Evolutionary conservation across 2,329 filamentous ascomycete genomes (phyloP).

Genomic region (Calonectria ilicicola): DNA sequence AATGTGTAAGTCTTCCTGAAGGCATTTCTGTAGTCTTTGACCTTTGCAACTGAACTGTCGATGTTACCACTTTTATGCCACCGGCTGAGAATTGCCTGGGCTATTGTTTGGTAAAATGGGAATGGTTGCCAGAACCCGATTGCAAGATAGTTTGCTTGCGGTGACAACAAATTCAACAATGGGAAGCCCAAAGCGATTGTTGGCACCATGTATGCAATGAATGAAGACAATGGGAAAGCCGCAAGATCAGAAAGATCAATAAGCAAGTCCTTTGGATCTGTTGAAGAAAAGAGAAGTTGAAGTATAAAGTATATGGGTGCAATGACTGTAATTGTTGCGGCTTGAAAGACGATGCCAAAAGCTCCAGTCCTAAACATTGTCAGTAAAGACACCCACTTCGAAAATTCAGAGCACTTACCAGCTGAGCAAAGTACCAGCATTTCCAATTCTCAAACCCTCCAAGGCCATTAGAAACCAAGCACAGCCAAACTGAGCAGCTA

Average conservation of each 20-base stretch:
- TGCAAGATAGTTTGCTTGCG: constrained; percentile 11
- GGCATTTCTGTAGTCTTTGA: background rate
- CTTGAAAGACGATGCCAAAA: constrained; percentile 35
- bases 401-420: constrained; percentile 21
- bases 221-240: constrained; percentile 26
- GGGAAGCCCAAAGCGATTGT: constrained; percentile 29
- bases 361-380: constrained; percentile 27
- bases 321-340: constrained; percentile 34
- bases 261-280: constrained; percentile 5
- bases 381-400: too few relatives aligned
- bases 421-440: constrained; percentile 23
- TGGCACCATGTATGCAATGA: constrained; percentile 31
- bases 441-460: constrained; percentile 31
- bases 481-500: constrained; percentile 36
- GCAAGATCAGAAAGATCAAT: constrained; percentile 28
- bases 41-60: background rate
- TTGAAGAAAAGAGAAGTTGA: constrained; percentile 30
- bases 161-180: constrained; percentile 14
- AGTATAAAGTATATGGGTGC: constrained; percentile 33
- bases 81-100: background rate
- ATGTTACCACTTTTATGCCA: background rate
- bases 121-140: constrained; percentile 37
- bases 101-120: constrained; percentile 26
- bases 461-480: constrained; percentile 35
- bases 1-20: constrained; percentile 26